Conservation (phyloP, 495 filamentous ascomycete species). For the Beverwykella pulmonaria region DNA sequence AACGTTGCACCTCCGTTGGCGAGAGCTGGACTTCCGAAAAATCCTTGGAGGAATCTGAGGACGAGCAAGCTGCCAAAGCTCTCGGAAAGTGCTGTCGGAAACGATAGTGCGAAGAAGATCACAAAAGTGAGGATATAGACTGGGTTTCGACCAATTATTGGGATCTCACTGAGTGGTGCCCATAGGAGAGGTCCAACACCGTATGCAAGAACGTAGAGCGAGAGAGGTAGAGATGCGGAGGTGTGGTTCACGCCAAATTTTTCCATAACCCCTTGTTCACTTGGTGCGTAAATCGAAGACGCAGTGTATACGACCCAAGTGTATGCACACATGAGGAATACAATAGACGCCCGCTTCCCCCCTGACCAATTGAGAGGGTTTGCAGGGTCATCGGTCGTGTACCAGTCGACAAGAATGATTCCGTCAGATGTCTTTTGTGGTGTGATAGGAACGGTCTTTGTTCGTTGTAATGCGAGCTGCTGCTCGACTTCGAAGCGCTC, state of each 20-base stretch:
- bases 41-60: conserved; percentile 56
- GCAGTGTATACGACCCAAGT: conserved; percentile 54
- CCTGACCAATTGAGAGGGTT: conserved; percentile 46
- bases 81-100: conserved; percentile 51
- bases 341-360: conserved; percentile 40
- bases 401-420: conserved; percentile 44
- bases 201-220: conserved; percentile 58
- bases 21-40: conserved; percentile 56
- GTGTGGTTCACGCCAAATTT: conserved; percentile 47
- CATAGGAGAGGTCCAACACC: conserved; percentile 52
- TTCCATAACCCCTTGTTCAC: conserved; percentile 44
- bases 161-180: conserved; percentile 51
- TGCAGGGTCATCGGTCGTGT: conserved; percentile 40
- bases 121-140: conserved; percentile 50
- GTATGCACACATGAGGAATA: conserved; percentile 45
- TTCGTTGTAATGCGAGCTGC: too few relatives aligned
- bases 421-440: conserved; percentile 25
- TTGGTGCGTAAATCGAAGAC: conserved; percentile 53
- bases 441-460: too few relatives aligned
- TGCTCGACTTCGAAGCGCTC: too few relatives aligned
- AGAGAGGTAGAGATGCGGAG: conserved; percentile 51
- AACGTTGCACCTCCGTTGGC: conserved; percentile 15
- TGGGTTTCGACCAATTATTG: conserved; percentile 50
- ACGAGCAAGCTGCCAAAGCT: conserved; percentile 54
- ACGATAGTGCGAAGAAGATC: conserved; percentile 52